Base-by-base conservation (phyloP, 2,329 filamentous ascomycete genomes). In the Pyricularia pennisetigena region DNA sequence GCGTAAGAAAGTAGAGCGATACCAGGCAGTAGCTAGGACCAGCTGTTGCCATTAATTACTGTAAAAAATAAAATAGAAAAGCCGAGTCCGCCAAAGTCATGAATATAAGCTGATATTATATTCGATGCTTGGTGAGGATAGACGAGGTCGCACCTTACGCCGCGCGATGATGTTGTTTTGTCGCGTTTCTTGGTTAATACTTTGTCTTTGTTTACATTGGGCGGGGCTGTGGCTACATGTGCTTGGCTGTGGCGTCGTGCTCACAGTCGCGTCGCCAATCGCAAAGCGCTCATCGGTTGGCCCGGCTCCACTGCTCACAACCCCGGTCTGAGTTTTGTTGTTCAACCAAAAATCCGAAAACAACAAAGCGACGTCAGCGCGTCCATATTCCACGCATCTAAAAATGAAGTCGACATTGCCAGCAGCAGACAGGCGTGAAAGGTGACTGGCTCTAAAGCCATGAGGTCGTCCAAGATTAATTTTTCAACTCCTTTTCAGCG, bases 121-220 rank as follows among this genome's bases (percentile, higher is more conserved):
- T 20, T 28, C 28, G 12, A 29, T 14, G 16, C 2, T 20, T 62
- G 59, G 59, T 16, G 57, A 28, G 16, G 12, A 6, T 62, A 12
- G 16, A 62, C 14, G 26, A 62, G 28, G 59, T 62, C 26, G 59
- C 59, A 62, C 28, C 59, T 54, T 54, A 54, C 59, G 59, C 59
- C 59, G 59, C 59, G 59, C 59, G 59, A 62, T 62, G 59, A 62
- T 62, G 59, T 62, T 62, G 23, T 26, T 62, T 62, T 28, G 23
- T 28, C 24, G 24, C 24, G 23, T 62, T 28, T 54, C 41, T 28
- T 28, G 23, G 59, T 62, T 62, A 62, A 23, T 41, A 41, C 41
- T 54, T 54, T 54, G 20, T 54, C 20, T 62, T 62, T 62, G 59
- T 62, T 62, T 62, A 62, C 59, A 62, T 62, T 62, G 59, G 59